Base-by-base conservation (phyloP, 768 basidiomycete species). In the Tylopilus balloui region DNA sequence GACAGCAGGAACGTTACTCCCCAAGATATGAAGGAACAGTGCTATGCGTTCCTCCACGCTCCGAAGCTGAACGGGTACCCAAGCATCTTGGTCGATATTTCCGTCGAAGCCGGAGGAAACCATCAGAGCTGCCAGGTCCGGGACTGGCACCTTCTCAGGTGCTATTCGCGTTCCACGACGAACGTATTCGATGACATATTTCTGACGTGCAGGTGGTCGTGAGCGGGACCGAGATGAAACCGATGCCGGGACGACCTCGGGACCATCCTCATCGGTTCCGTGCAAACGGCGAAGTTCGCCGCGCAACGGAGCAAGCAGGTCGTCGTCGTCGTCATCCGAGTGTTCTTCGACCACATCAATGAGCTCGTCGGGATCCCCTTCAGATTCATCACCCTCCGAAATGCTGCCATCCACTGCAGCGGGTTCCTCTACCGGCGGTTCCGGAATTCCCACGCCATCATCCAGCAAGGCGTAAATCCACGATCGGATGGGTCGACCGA, bases 401-500 rank as follows among this genome's bases (percentile, higher is more conserved):
- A 46, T 21, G 48, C 65, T 58, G 19, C 65, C 67, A 12, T 57
- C 59, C 47, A 36, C 44, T 39, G 39, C 52, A 15, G 24, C 9
- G 0, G 17, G 11, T 14, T 57, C 47, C 7, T 55, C 52, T 23
- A 52, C 62, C 4, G 63, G 58, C 15, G 60, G 50, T 21, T 67
- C 66, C 0, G 79, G 76, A 20, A 90, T 67, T 36, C 86, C 88
- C 38, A 87, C 70, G 15, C 77, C 78, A 56, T 84, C 79, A 43
- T 87, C 81, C 35, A 91, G 59, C 21, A 90, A 71, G 0, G 86
- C 74, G 60, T 87, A 86, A 25, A 76, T 69, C 83, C 84, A 88
- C 43, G 69, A 62, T 14, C 85, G 76, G 41, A 90, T 74, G 1
- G 79, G 78, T 25, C 81, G 67, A 5, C 82, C 81, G 12, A 90